These are phyloP conservation scores for Thinopyrum elongatum DNA, from an alignment of 176 grass and related monocot genomes.

Conservation along the genomic window DNA sequence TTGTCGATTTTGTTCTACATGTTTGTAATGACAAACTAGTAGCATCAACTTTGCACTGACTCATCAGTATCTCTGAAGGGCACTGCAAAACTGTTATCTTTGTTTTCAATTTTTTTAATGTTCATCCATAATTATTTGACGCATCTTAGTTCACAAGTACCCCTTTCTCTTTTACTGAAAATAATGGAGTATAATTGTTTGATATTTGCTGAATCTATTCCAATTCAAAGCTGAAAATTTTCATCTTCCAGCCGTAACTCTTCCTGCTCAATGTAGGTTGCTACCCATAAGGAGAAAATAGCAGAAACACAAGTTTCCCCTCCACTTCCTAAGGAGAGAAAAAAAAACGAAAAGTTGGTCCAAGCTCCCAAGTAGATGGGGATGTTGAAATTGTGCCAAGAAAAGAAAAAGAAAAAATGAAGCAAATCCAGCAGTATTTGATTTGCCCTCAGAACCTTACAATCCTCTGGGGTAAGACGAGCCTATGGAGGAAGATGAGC, in stretches of 20 bases:
- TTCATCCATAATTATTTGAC: neutral
- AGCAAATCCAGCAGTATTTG: slow-evolving; percentile 12
- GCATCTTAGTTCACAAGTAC: neutral
- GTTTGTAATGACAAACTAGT: neutral
- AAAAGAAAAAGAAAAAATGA: slow-evolving; percentile 36
- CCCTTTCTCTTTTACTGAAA: neutral
- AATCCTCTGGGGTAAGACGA: neutral
- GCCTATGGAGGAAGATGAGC: too few relatives aligned
- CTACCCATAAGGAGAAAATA: slow-evolving; percentile 50
- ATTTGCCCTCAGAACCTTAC: slow-evolving; percentile 29
- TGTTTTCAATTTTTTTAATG: neutral
- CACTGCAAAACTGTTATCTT: neutral
- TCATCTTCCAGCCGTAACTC: slow-evolving; percentile 17
- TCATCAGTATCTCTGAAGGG: neutral
- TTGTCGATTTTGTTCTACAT: slow-evolving; percentile 13
- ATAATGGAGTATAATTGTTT: slow-evolving; percentile 13
- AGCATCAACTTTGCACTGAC: neutral
- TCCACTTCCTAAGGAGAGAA: slow-evolving; percentile 41
- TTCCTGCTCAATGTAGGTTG: slow-evolving; percentile 54
- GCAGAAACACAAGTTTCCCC: slow-evolving; percentile 43
- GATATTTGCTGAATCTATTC: slow-evolving; percentile 10
- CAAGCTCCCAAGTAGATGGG: slow-evolving; percentile 20
- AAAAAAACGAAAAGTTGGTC: slow-evolving; percentile 17
- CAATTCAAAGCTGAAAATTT: slow-evolving; percentile 1
- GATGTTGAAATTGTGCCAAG: slow-evolving; percentile 13